phyloP scores from a whole-genome alignment of 2,329 filamentous ascomycete species.

The Epichloe hybrida region DNA sequence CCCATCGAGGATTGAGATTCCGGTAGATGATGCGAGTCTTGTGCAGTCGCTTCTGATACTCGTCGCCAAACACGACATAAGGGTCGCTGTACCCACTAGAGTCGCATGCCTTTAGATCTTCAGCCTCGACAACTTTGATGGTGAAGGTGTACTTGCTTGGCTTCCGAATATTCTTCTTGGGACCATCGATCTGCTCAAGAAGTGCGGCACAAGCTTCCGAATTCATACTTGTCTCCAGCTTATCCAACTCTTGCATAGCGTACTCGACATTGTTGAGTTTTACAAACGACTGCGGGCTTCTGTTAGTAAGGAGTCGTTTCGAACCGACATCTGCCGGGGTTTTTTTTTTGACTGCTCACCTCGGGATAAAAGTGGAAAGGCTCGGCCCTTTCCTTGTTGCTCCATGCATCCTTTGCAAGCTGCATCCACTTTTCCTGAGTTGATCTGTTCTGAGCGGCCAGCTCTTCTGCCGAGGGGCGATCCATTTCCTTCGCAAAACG shows the following conservation, averaged over 20 bases:
- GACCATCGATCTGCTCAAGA: constrained; percentile 60
- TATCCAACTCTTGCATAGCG: constrained; percentile 82
- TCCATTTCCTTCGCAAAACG: constrained; percentile 89
- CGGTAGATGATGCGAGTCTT: constrained; percentile 88
- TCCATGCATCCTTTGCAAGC: constrained; percentile 86
- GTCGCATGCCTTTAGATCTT: constrained; percentile 96
- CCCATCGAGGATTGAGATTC: constrained; percentile 89
- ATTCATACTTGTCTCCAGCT: constrained; percentile 77
- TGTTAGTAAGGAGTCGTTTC: constrained; percentile 14
- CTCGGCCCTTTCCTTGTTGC: constrained; percentile 80
- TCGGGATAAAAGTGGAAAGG: constrained; percentile 94
- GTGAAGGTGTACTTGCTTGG: constrained; percentile 92
- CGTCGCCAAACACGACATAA: constrained; percentile 91
- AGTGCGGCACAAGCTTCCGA: constrained; percentile 81
- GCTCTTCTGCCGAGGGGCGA: constrained; percentile 73
- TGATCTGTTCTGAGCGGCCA: constrained; percentile 62
- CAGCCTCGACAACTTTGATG: constrained; percentile 95
- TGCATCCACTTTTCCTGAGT: constrained; percentile 89
- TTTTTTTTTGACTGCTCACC: constrained; percentile 35
- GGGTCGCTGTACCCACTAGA: constrained; percentile 89
- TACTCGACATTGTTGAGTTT: constrained; percentile 98
- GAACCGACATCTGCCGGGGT: neutral
- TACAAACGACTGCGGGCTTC: constrained; percentile 62
- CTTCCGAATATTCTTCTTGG: constrained; percentile 48
- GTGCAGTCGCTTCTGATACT: constrained; percentile 91